A percentile compares a stretch with the other conserved stretches of the same genome.
Conservation (phyloP, 345 rosid genomes). For the Melaleuca alternifolia region DNA sequence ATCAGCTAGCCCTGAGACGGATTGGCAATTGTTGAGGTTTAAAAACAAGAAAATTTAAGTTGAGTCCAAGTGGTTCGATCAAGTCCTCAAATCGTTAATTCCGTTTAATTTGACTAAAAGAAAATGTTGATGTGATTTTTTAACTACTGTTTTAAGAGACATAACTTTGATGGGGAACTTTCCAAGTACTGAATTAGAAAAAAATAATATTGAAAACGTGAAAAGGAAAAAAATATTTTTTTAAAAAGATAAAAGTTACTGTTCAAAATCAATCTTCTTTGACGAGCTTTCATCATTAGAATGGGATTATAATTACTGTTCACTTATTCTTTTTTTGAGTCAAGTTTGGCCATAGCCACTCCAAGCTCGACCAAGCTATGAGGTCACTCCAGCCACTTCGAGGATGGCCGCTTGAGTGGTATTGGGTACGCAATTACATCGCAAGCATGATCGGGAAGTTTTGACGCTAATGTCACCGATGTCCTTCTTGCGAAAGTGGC, state of each 20-base stretch:
- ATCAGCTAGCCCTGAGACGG: not conserved
- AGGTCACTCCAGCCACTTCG: not conserved
- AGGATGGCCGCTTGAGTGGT: not conserved
- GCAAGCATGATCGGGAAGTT: not conserved
- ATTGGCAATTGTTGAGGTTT: not conserved
- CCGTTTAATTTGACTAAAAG: fast-evolving
- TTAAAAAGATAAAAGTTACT: not conserved
- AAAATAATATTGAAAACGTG: too few relatives aligned
- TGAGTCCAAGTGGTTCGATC: not conserved
- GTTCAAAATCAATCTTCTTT: not conserved
- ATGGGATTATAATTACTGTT: not conserved
- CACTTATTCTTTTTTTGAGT: not conserved
- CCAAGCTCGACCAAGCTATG: not conserved
- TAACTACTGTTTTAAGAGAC: too few relatives aligned
- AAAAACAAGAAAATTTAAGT: not conserved
- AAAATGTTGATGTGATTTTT: not conserved
- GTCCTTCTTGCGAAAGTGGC: not conserved
- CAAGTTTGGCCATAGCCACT: not conserved
- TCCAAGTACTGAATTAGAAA: too few relatives aligned
- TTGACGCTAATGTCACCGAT: not conserved
- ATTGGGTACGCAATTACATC: not conserved
- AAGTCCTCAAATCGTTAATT: not conserved
- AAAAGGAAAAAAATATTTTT: too few relatives aligned
- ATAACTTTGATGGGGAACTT: too few relatives aligned
- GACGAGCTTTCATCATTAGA: not conserved